Conservation (phyloP, 1,284 basidiomycete species). For the Moniliella sp. region DNA sequence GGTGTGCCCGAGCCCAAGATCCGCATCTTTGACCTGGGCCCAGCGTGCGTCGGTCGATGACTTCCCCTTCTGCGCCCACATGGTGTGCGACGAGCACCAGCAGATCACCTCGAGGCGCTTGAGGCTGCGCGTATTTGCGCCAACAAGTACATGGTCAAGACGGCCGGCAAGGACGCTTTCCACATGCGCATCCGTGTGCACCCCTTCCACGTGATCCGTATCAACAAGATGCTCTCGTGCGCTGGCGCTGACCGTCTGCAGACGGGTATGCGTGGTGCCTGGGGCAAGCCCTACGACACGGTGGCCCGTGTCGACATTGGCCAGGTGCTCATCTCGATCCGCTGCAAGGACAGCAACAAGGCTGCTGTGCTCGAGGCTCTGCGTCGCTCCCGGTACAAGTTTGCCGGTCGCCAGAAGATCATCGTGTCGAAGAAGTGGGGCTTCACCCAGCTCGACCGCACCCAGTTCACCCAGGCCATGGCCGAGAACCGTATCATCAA, state of each 20-base stretch:
- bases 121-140: slow-evolving; percentile 97
- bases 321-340: slow-evolving; percentile 85
- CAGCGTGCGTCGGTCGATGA: slow-evolving; percentile 79
- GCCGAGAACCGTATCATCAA: slow-evolving; percentile 41
- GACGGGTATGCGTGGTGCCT: slow-evolving; percentile 98
- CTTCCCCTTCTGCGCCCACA: slow-evolving; percentile 62
- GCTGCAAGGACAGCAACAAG: slow-evolving; percentile 70
- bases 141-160: slow-evolving; percentile 99
- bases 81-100: slow-evolving; percentile 95
- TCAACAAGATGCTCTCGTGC: slow-evolving; percentile 99
- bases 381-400: slow-evolving; percentile 69
- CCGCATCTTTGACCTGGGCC: slow-evolving; percentile 50
- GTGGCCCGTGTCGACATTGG: slow-evolving; percentile 90
- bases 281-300: slow-evolving; percentile 94
- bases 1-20: slow-evolving; percentile 40
- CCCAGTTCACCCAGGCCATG: slow-evolving; percentile 70
- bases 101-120: slow-evolving; percentile 87
- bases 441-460: slow-evolving; percentile 81
- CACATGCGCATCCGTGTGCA: slow-evolving; percentile 89
- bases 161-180: slow-evolving; percentile 93
- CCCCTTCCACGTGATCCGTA: slow-evolving; percentile 61
- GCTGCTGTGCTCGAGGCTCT: slow-evolving; percentile 85
- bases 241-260: slow-evolving; percentile 89
- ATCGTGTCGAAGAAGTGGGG: slow-evolving; percentile 53
- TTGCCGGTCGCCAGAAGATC: slow-evolving; percentile 97